phyloP scores from a whole-genome alignment of 148 eudicot species.

The Oxyria digyna region DNA sequence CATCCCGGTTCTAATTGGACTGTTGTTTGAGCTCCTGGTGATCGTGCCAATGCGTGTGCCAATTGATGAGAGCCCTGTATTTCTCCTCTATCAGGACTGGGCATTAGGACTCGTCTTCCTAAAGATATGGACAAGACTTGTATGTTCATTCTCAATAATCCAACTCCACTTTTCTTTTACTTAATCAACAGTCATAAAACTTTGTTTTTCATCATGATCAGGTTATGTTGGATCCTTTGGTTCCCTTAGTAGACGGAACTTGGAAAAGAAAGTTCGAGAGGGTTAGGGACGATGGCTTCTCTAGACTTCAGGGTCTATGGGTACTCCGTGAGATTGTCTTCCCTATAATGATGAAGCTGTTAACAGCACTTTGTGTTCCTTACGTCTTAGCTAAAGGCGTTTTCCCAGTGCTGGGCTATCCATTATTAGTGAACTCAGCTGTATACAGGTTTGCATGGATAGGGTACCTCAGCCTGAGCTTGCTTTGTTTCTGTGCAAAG shows the following conservation, averaged over 20 bases:
- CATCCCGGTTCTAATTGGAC: slow-evolving; percentile 82
- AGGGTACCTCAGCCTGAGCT: slow-evolving; percentile 71
- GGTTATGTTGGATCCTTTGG: slow-evolving; percentile 93
- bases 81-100: slow-evolving; percentile 97
- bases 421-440: slow-evolving; percentile 78
- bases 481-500: slow-evolving; percentile 67
- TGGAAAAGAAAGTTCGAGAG: slow-evolving; percentile 92
- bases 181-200: not conserved
- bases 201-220: slow-evolving; percentile 14
- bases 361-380: slow-evolving; percentile 90
- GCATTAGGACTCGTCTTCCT: slow-evolving; percentile 85
- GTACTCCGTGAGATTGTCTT: slow-evolving; percentile 82
- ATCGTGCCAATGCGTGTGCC: slow-evolving; percentile 98
- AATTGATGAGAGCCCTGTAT: slow-evolving; percentile 94
- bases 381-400: slow-evolving; percentile 83
- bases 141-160: slow-evolving; percentile 18
- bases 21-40: slow-evolving; percentile 92
- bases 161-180: not conserved
- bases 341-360: slow-evolving; percentile 77
- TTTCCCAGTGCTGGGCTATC: slow-evolving; percentile 81
- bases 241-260: slow-evolving; percentile 77
- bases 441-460: slow-evolving; percentile 94
- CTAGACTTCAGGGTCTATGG: slow-evolving; percentile 83
- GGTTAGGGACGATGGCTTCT: slow-evolving; percentile 90
- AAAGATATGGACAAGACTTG: slow-evolving; percentile 97